Percentiles rank a stretch among this genome's conserved stretches.
These are phyloP conservation scores for Colletotrichum sp. DNA, from an alignment of 2,329 filamentous ascomycete species.

Conservation along the genomic window DNA sequence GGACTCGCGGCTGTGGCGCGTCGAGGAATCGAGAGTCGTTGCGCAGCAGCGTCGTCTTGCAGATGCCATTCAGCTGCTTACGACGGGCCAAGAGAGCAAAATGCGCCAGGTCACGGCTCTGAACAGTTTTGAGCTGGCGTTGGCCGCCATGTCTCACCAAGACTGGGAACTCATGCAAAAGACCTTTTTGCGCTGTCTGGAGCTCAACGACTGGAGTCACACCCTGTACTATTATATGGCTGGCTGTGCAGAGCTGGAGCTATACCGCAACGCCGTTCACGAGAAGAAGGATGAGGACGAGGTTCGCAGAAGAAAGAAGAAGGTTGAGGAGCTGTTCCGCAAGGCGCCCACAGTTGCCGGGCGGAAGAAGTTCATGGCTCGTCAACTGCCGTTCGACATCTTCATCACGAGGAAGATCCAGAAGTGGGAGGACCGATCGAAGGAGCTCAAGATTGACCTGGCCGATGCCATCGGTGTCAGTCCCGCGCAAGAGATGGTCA, in stretches of 20 bases:
- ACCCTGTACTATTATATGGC: conserved; percentile 90
- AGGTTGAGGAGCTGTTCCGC: conserved; percentile 72
- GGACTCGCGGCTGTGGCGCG: conserved; percentile 80
- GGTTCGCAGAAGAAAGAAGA: conserved; percentile 61
- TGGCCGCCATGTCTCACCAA: conserved; percentile 81
- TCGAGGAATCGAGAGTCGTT: conserved; percentile 84
- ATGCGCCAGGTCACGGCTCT: conserved; percentile 90
- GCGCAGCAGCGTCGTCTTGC: conserved; percentile 70
- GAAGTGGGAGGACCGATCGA: conserved; percentile 85
- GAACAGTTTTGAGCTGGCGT: conserved; percentile 81
- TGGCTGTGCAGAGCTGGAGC: conserved; percentile 77
- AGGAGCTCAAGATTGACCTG: conserved; percentile 68
- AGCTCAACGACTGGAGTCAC: conserved; percentile 90
- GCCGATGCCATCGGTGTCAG: conserved; percentile 82
- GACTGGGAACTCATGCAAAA: conserved; percentile 76
- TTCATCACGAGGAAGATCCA: conserved; percentile 83
- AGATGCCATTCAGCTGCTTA: conserved; percentile 70
- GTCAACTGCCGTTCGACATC: conserved; percentile 86
- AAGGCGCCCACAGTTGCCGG: conserved; percentile 77
- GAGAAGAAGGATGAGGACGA: conserved; percentile 38
- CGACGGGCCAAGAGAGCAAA: conserved; percentile 63
- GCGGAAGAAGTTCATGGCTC: conserved; percentile 88
- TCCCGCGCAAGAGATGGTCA: conserved; percentile 89
- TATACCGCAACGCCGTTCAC: conserved; percentile 71
- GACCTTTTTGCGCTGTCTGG: conserved; percentile 75